phyloP scores from a whole-genome alignment of 2,329 filamentous ascomycete genomes.

The Lachnellula occidentalis region DNA sequence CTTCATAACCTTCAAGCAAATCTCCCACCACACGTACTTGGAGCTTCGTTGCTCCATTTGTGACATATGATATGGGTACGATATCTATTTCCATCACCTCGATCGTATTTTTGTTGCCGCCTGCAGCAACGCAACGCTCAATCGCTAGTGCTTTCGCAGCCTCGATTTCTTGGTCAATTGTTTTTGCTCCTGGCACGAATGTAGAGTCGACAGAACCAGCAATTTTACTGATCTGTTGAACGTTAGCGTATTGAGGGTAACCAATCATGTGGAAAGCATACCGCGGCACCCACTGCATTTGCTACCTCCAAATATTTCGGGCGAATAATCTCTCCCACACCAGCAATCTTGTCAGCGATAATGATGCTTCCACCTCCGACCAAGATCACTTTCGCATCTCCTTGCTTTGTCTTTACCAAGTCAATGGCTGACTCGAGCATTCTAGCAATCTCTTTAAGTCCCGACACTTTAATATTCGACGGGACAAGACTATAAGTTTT shows the following conservation, averaged over 20 bases:
- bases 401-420: conserved; percentile 50
- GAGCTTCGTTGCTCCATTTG: conserved; percentile 25
- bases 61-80: conserved; percentile 27
- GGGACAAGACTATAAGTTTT: conserved; percentile 9
- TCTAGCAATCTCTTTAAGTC: conserved; percentile 25
- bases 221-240: conserved; percentile 26
- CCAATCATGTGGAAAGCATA: conserved; percentile 28
- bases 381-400: conserved; percentile 46
- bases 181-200: conserved; percentile 21
- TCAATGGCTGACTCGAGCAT: conserved; percentile 50
- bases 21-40: conserved; percentile 29
- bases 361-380: conserved; percentile 54
- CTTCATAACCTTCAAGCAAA: conserved; percentile 18
- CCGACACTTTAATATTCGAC: conserved; percentile 10
- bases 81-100: conserved; percentile 28
- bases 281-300: conserved; percentile 56
- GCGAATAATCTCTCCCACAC: conserved; percentile 44
- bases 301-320: conserved; percentile 50
- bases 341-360: conserved; percentile 40
- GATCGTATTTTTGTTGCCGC: conserved; percentile 23
- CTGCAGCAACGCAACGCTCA: conserved; percentile 24
- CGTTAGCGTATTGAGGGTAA: neutral
- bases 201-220: conserved; percentile 26
- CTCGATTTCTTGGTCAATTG: conserved; percentile 24
- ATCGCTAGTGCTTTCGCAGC: conserved; percentile 22